These are phyloP conservation scores for Brachypodium distachyon DNA, from an alignment of 202 grass and related monocot genomes.

Conservation along the genomic window DNA sequence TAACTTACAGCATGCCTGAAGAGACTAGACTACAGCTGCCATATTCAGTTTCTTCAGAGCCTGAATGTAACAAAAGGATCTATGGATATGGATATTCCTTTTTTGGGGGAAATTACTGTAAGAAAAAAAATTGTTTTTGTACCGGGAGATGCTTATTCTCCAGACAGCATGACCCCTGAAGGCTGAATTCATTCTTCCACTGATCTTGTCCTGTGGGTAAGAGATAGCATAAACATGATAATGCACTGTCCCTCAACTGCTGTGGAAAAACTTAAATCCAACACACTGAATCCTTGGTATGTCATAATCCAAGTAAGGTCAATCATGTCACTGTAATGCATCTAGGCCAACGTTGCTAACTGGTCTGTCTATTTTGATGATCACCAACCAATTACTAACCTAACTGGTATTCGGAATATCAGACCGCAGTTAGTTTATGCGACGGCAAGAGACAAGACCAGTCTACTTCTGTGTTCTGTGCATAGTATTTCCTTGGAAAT, in stretches of 20 bases:
- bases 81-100: background rate
- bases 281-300: background rate
- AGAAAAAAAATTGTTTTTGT: background rate
- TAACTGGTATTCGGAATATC: background rate
- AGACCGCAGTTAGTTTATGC: background rate
- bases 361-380: background rate
- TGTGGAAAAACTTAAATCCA: background rate
- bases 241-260: background rate
- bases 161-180: background rate
- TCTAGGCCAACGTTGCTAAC: background rate
- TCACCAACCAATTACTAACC: background rate
- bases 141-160: background rate
- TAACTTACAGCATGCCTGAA: background rate
- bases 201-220: background rate
- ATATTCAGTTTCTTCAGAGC: background rate
- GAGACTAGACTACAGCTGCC: background rate
- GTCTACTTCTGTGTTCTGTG: background rate
- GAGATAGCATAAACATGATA: background rate
- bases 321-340: slow-evolving; percentile 4
- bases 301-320: background rate
- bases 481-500: slow-evolving; percentile 15
- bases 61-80: background rate
- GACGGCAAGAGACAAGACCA: background rate
- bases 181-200: background rate
- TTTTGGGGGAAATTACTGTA: background rate